Percentiles rank a stretch among this genome's conserved stretches.
Conservation (phyloP, 2,329 filamentous ascomycete genomes). For the Periconia sp. region DNA sequence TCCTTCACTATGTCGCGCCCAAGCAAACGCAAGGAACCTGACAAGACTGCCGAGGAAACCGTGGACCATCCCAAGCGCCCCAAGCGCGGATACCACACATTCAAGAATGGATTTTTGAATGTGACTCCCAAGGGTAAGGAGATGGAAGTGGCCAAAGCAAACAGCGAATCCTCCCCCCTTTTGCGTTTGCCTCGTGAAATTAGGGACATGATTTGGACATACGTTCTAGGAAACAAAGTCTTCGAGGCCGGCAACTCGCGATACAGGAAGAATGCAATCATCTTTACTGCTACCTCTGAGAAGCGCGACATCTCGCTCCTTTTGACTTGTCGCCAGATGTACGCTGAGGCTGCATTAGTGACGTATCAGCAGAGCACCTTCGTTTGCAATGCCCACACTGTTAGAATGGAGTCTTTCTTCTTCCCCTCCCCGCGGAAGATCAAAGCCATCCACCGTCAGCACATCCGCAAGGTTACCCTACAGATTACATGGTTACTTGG, state of each 20-base stretch:
- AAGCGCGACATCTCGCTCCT: not conserved
- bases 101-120: not conserved
- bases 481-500: too few relatives aligned
- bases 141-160: not conserved
- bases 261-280: not conserved
- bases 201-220: not conserved
- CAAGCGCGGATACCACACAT: not conserved
- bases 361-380: too few relatives aligned
- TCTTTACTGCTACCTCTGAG: not conserved
- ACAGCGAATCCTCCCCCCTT: not conserved
- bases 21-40: too few relatives aligned
- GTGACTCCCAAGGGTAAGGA: not conserved
- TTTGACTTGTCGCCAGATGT: not conserved
- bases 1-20: too few relatives aligned
- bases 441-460: too few relatives aligned
- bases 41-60: too few relatives aligned
- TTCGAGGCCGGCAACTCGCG: not conserved
- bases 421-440: too few relatives aligned
- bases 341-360: not conserved
- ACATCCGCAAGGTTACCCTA: too few relatives aligned
- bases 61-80: not conserved
- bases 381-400: too few relatives aligned
- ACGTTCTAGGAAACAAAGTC: not conserved
- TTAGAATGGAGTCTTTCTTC: too few relatives aligned
- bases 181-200: not conserved